Percentiles rank a stretch among this genome's conserved stretches.
Evolutionary conservation across 2,329 filamentous ascomycete species (phyloP).

Genomic region (Apiospora malaysiana): DNA sequence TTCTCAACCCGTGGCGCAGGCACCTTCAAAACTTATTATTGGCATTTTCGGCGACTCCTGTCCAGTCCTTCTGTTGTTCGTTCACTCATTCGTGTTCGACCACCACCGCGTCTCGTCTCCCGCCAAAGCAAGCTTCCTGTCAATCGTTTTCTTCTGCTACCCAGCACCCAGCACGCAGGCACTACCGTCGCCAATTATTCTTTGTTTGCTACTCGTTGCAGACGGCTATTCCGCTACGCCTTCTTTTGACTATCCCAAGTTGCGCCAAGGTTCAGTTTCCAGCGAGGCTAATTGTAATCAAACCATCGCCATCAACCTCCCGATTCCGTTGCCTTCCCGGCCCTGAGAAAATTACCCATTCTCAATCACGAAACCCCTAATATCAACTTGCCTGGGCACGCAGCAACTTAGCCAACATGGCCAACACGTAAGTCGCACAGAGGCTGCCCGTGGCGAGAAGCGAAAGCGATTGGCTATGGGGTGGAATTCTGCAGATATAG

Average conservation of each 20-base stretch:
- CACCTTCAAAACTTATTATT: slow-evolving; percentile 19
- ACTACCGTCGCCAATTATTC: background rate
- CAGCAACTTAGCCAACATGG: background rate
- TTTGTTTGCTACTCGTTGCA: slow-evolving; percentile 11
- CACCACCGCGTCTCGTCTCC: background rate
- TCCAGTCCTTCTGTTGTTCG: slow-evolving; percentile 13
- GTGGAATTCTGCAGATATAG: background rate
- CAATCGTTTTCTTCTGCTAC: slow-evolving; percentile 9
- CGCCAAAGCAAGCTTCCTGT: slow-evolving; percentile 8
- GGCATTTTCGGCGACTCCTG: slow-evolving; percentile 17
- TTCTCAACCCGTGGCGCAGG: slow-evolving; percentile 19
- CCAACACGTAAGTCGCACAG: slow-evolving; percentile 1
- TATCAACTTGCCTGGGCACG: slow-evolving; percentile 1
- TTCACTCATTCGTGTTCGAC: slow-evolving; percentile 18
- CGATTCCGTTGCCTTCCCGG: slow-evolving; percentile 11
- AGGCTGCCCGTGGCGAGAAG: background rate
- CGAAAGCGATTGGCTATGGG: background rate
- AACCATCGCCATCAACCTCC: background rate
- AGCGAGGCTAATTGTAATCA: slow-evolving; percentile 15
- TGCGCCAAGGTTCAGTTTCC: slow-evolving; percentile 11
- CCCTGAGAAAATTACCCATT: background rate
- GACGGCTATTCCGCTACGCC: background rate
- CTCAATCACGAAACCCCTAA: background rate
- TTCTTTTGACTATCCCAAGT: slow-evolving; percentile 6
- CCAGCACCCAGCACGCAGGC: background rate